phyloP scores from a whole-genome alignment of 139 green algal genomes.

The Trebouxia sp. region DNA sequence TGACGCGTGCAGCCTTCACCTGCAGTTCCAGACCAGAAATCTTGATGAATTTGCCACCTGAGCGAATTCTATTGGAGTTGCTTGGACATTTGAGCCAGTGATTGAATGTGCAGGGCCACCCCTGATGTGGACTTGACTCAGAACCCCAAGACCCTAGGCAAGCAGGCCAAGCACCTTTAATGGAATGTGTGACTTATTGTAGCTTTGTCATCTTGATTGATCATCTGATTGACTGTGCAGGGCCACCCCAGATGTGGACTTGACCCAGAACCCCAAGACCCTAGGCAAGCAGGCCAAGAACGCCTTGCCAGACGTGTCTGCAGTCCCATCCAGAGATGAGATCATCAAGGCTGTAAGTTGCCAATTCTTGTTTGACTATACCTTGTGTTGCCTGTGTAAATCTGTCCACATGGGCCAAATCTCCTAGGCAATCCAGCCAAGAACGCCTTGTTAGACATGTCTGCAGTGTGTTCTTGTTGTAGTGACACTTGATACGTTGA shows the following conservation, averaged over 20 bases:
- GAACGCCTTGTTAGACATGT: constrained; percentile 1
- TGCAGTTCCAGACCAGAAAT: not conserved
- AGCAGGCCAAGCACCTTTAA: not conserved
- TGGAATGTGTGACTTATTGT: not conserved
- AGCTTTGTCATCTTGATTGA: no score
- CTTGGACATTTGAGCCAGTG: not conserved
- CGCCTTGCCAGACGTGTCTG: no score
- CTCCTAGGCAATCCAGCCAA: no score
- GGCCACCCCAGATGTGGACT: not conserved
- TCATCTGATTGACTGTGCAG: no score
- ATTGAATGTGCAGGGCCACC: not conserved
- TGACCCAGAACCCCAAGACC: constrained; percentile 1
- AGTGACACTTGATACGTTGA: no score
- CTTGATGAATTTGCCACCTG: no score
- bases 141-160: constrained; percentile 8
- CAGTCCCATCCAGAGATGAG: no score
- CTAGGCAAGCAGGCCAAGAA: not conserved
- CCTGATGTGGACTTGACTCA: constrained; percentile 25
- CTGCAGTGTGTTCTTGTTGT: no score
- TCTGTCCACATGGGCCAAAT: no score
- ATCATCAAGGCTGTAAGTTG: no score
- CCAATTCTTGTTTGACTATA: no score
- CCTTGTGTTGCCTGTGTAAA: no score
- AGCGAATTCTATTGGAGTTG: not conserved
- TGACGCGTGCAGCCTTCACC: not conserved